These are phyloP conservation scores for Ulota crispa DNA, from an alignment of 225 moss, liverwort and hornwort genomes.

Conservation along the genomic window DNA sequence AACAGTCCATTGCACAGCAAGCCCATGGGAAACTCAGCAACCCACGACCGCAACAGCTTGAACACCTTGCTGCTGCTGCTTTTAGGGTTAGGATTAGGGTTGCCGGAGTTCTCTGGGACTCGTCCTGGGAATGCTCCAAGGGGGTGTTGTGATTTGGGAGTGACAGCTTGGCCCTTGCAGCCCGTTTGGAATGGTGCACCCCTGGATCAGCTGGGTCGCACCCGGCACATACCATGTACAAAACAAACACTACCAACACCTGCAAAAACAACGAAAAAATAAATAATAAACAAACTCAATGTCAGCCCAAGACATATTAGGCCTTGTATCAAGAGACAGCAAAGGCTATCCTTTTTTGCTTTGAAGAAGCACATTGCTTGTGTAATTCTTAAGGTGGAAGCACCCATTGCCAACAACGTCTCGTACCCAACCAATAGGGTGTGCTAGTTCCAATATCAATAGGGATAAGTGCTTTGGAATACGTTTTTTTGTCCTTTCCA, in stretches of 20 bases:
- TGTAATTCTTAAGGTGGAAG: too few relatives aligned
- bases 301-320: not conserved
- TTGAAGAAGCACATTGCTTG: too few relatives aligned
- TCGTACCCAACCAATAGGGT: too few relatives aligned
- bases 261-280: slow-evolving; percentile 19
- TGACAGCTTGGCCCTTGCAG: slow-evolving; percentile 25
- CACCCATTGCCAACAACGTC: too few relatives aligned
- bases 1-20: slow-evolving; percentile 41
- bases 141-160: slow-evolving; percentile 20
- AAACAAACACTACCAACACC: slow-evolving; percentile 71
- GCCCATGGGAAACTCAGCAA: slow-evolving; percentile 31
- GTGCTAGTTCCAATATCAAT: too few relatives aligned
- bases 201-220: slow-evolving; percentile 96
- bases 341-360: too few relatives aligned
- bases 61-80: not conserved
- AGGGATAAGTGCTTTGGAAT: too few relatives aligned
- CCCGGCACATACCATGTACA: slow-evolving; percentile 86
- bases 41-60: slow-evolving; percentile 27
- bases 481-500: too few relatives aligned
- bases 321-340: not conserved
- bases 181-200: slow-evolving; percentile 47
- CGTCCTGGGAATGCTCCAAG: slow-evolving; percentile 19
- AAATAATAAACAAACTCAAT: not conserved
- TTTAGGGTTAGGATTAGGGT: not conserved
- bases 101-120: slow-evolving; percentile 11